phyloP scores from a whole-genome alignment of 768 basidiomycete genomes.

The Collybiopsis confluens region DNA sequence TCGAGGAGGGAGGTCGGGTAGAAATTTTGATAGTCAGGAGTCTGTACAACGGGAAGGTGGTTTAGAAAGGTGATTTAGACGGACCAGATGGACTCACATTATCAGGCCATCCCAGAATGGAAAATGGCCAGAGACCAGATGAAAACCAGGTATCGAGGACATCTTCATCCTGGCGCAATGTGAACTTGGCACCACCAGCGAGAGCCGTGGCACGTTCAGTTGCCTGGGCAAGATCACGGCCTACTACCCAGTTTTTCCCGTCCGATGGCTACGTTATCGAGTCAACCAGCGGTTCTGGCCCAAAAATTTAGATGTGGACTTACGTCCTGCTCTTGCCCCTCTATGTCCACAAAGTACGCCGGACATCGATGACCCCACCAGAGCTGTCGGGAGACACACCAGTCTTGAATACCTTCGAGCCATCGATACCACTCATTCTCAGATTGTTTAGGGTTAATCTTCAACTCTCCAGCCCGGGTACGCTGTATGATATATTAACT shows the following conservation, averaged over 20 bases:
- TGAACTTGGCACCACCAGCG: conserved; percentile 64
- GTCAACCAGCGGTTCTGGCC: neutral
- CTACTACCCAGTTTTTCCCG: conserved; percentile 88
- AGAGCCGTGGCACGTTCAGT: conserved; percentile 66
- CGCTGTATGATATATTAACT: conserved; percentile 52
- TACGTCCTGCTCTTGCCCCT: conserved; percentile 69
- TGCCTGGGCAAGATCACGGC: conserved; percentile 73
- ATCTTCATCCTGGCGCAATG: conserved; percentile 89
- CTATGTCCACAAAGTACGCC: conserved; percentile 86
- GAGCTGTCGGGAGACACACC: conserved; percentile 98
- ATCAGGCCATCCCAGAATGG: conserved; percentile 97
- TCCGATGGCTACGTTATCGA: conserved; percentile 46
- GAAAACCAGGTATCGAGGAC: conserved; percentile 99
- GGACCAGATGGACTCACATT: conserved; percentile 41
- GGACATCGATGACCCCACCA: conserved; percentile 99
- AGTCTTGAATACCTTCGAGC: conserved; percentile 94
- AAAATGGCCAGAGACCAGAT: conserved; percentile 95
- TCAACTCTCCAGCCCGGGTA: conserved; percentile 81
- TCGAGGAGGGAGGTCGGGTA: conserved; percentile 91
- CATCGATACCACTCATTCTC: conserved; percentile 96
- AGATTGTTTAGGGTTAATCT: conserved; percentile 77
- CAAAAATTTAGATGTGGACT: conserved; percentile 14
- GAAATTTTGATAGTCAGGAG: conserved; percentile 70
- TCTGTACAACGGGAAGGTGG: conserved; percentile 37
- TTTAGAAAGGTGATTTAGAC: neutral